Evolutionary conservation across 148 eudicot species (phyloP).

Genomic region (Persicaria maculosa): DNA sequence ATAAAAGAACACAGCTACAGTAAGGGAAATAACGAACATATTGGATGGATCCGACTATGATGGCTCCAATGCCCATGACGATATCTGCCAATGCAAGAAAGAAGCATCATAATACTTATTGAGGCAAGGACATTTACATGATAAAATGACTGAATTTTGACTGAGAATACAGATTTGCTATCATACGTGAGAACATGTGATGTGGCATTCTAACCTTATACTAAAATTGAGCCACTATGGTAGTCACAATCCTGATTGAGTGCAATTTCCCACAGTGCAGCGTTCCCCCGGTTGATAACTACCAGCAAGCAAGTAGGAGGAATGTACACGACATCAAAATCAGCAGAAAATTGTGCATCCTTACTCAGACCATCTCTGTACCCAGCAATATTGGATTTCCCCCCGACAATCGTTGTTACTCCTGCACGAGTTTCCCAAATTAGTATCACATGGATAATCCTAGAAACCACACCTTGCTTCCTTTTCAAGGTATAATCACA

Average conservation of each 20-base stretch:
- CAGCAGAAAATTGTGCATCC: no score
- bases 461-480: no score
- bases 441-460: no score
- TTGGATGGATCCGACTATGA: slow-evolving; percentile 37
- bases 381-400: no score
- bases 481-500: no score
- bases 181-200: neutral
- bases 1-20: neutral
- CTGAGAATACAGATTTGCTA: neutral
- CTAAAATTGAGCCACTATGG: no score
- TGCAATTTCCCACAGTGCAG: slow-evolving; percentile 84
- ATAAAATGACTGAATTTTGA: neutral
- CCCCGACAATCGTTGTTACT: slow-evolving; percentile 92
- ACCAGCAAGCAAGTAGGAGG: slow-evolving; percentile 23
- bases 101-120: slow-evolving; percentile 48
- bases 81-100: no score
- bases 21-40: neutral
- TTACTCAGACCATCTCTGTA: no score
- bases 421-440: slow-evolving; percentile 31
- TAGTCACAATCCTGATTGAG: slow-evolving; percentile 45
- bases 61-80: slow-evolving; percentile 37
- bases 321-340: no score
- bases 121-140: slow-evolving; percentile 18
- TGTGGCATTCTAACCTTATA: no score
- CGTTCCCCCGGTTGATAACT: slow-evolving; percentile 86